phyloP scores from a whole-genome alignment of 2,329 filamentous ascomycete species.

The Scedosporium dehoogii region DNA sequence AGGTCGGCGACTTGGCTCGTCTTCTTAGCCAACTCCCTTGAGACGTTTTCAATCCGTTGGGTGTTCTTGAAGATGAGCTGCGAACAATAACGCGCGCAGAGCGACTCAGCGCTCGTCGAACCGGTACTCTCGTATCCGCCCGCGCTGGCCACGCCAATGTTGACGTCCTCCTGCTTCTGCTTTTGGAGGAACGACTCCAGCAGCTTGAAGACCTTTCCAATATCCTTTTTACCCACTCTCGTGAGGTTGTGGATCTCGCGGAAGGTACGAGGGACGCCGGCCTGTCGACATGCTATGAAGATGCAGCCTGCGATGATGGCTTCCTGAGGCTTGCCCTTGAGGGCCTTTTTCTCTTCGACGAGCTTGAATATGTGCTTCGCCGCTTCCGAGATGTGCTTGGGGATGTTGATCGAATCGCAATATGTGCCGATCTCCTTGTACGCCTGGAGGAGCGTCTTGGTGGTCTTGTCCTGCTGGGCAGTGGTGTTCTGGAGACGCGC shows the following conservation, averaged over 20 bases:
- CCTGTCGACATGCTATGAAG: slow-evolving; percentile 93
- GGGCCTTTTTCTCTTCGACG: slow-evolving; percentile 81
- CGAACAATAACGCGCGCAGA: slow-evolving; percentile 85
- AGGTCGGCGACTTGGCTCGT: slow-evolving; percentile 71
- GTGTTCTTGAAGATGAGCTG: slow-evolving; percentile 64
- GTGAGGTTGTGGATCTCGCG: slow-evolving; percentile 90
- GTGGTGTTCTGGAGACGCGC: slow-evolving; percentile 81
- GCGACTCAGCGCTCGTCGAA: slow-evolving; percentile 70
- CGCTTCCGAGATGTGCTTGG: slow-evolving; percentile 72
- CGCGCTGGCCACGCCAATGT: slow-evolving; percentile 39
- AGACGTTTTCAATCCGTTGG: slow-evolving; percentile 69
- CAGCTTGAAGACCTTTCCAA: slow-evolving; percentile 88
- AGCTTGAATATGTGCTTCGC: slow-evolving; percentile 95
- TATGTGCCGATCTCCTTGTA: slow-evolving; percentile 82
- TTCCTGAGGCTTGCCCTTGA: slow-evolving; percentile 93
- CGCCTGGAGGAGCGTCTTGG: slow-evolving; percentile 71
- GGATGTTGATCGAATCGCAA: slow-evolving; percentile 76
- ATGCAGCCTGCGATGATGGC: slow-evolving; percentile 93
- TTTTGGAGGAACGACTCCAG: slow-evolving; percentile 81
- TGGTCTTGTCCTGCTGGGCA: slow-evolving; percentile 69
- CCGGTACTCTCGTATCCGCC: slow-evolving; percentile 63
- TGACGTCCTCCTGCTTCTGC: slow-evolving; percentile 53
- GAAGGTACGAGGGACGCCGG: slow-evolving; percentile 79
- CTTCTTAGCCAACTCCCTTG: slow-evolving; percentile 66
- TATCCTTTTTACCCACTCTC: slow-evolving; percentile 93